These are phyloP conservation scores for Acanthamoeba lenticulata DNA, from an alignment of 208 protist species.

Conservation along the genomic window DNA sequence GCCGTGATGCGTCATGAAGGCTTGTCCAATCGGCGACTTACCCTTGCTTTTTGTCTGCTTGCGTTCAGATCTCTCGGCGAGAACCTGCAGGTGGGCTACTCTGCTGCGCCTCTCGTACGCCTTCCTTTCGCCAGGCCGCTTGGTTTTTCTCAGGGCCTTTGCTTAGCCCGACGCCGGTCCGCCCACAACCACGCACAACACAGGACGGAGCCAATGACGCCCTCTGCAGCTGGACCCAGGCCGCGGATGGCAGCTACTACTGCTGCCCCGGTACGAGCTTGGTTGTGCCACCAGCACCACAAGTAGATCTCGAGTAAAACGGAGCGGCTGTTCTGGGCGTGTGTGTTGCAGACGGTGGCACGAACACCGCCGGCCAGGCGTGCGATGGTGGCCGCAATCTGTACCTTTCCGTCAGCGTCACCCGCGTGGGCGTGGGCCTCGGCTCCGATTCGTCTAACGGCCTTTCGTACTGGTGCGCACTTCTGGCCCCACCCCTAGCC, in stretches of 20 bases:
- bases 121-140: background rate
- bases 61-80: background rate
- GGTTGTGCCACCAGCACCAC: background rate
- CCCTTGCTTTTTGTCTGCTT: too few relatives aligned
- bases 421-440: background rate
- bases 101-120: background rate
- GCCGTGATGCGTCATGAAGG: too few relatives aligned
- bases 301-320: background rate
- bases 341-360: background rate
- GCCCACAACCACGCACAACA: too few relatives aligned
- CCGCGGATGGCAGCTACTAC: background rate
- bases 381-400: background rate
- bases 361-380: background rate
- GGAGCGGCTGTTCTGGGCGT: too few relatives aligned
- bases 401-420: background rate
- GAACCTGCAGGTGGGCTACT: constrained; percentile 12
- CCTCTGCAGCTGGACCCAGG: background rate
- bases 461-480: background rate
- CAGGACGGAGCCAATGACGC: background rate
- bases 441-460: background rate
- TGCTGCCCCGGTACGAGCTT: background rate
- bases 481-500: background rate
- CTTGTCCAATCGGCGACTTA: too few relatives aligned
- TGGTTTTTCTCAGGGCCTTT: background rate
- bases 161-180: too few relatives aligned